phyloP scores from a whole-genome alignment of 805 yeast species.

The Zygoascus flipseniorum region DNA sequence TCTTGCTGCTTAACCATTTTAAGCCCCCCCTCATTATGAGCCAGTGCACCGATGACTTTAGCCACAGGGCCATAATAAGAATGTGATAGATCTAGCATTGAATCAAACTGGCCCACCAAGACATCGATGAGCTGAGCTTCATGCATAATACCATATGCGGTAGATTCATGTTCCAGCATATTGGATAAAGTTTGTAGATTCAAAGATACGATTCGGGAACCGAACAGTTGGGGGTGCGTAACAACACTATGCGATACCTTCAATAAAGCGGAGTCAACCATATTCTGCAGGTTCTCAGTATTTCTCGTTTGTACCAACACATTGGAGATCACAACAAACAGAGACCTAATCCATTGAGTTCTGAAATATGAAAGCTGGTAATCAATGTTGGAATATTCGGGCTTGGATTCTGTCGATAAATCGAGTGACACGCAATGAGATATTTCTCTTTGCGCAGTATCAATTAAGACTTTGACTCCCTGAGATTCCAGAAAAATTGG shows the following conservation, averaged over 20 bases:
- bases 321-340: slow-evolving; percentile 55
- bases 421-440: slow-evolving; percentile 37
- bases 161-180: slow-evolving; percentile 84
- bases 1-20: slow-evolving; percentile 39
- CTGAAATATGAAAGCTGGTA: slow-evolving; percentile 21
- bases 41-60: slow-evolving; percentile 73
- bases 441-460: slow-evolving; percentile 54
- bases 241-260: slow-evolving; percentile 51
- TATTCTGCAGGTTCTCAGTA: slow-evolving; percentile 65
- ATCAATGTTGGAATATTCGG: slow-evolving; percentile 40
- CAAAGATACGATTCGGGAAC: slow-evolving; percentile 52
- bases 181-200: slow-evolving; percentile 56
- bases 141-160: slow-evolving; percentile 69
- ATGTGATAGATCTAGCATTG: slow-evolving; percentile 43
- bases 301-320: slow-evolving; percentile 68
- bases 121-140: slow-evolving; percentile 69
- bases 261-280: slow-evolving; percentile 79
- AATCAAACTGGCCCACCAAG: slow-evolving; percentile 49
- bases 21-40: slow-evolving; percentile 68
- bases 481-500: slow-evolving; percentile 54
- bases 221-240: slow-evolving; percentile 50
- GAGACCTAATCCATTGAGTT: slow-evolving; percentile 40
- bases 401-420: slow-evolving; percentile 33
- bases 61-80: slow-evolving; percentile 56
- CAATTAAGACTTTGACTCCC: slow-evolving; percentile 59